Evolutionary conservation across 345 rosid genomes (phyloP).

Genomic region (Lepidium africanum): DNA sequence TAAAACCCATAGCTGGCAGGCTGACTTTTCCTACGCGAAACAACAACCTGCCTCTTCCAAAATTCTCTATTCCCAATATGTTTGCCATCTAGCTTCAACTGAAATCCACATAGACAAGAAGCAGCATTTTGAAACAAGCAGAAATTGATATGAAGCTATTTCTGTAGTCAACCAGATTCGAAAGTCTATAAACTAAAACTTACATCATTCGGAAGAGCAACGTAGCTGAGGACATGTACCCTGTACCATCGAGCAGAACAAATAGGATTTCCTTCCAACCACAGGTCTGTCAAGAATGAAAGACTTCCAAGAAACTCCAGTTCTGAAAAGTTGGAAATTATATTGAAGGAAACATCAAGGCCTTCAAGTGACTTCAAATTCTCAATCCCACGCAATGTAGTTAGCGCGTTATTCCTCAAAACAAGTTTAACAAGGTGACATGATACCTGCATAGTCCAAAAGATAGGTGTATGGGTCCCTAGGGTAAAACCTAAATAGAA

Average conservation of each 20-base stretch:
- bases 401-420: slow-evolving; percentile 90
- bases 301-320: slow-evolving; percentile 69
- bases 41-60: slow-evolving; percentile 85
- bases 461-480: slow-evolving; percentile 29
- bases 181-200: slow-evolving; percentile 19
- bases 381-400: slow-evolving; percentile 85
- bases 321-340: slow-evolving; percentile 82
- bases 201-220: slow-evolving; percentile 57
- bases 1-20: slow-evolving; percentile 92
- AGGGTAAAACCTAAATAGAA: slow-evolving; percentile 18
- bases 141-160: neutral
- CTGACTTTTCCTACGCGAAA: slow-evolving; percentile 73
- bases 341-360: slow-evolving; percentile 93
- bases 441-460: slow-evolving; percentile 74
- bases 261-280: slow-evolving; percentile 99
- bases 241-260: slow-evolving; percentile 93
- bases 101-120: slow-evolving; percentile 26
- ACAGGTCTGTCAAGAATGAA: slow-evolving; percentile 55
- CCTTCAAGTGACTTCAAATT: slow-evolving; percentile 94
- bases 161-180: neutral
- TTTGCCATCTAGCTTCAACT: slow-evolving; percentile 84
- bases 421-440: slow-evolving; percentile 77
- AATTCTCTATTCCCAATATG: slow-evolving; percentile 73
- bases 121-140: neutral
- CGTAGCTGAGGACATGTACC: slow-evolving; percentile 76